A percentile compares a stretch with the other conserved stretches of the same genome.
These are phyloP conservation scores for Phytopythium aichiense DNA, from an alignment of 352 stramenopile species.

Conservation along the genomic window DNA sequence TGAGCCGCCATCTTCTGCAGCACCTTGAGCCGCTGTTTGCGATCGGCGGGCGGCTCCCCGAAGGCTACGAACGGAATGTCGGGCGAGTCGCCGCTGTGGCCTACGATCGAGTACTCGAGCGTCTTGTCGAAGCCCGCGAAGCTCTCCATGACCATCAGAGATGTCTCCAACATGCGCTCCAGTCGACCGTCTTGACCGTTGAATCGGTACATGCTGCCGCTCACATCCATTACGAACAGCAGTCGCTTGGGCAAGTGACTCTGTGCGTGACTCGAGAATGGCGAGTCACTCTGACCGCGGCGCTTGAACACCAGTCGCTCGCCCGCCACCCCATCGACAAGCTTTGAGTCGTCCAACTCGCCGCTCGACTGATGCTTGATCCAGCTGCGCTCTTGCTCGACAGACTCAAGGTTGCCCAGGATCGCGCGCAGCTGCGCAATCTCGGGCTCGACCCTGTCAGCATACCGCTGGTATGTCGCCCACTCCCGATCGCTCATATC, in stretches of 20 bases:
- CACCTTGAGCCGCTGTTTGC: conserved; percentile 89
- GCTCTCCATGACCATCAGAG: conserved; percentile 96
- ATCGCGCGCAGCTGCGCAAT: conserved; percentile 73
- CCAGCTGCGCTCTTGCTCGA: conserved; percentile 89
- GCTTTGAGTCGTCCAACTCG: conserved; percentile 94
- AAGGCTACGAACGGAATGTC: conserved; percentile 91
- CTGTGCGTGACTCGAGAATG: conserved; percentile 26
- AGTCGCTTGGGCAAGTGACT: conserved; percentile 69
- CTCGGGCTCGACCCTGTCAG: conserved; percentile 69
- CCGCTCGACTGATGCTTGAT: conserved; percentile 90
- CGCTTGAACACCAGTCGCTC: conserved; percentile 93
- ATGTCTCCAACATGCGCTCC: conserved; percentile 90
- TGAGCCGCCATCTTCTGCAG: conserved; percentile 94
- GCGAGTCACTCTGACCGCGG: conserved; percentile 69
- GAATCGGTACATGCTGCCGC: conserved; percentile 92
- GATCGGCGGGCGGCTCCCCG: conserved; percentile 68
- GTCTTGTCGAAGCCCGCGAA: conserved; percentile 87
- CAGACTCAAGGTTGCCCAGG: conserved; percentile 80
- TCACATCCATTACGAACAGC: conserved; percentile 93
- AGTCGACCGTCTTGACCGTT: conserved; percentile 92
- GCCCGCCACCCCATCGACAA: conserved; percentile 92
- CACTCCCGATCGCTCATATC: conserved; percentile 84
- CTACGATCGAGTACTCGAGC: conserved; percentile 91
- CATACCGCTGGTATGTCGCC: conserved; percentile 76
- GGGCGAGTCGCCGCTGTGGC: conserved; percentile 88